phyloP scores from a whole-genome alignment of 2,329 filamentous ascomycete species.

The Orbilia blumenaviensis region DNA sequence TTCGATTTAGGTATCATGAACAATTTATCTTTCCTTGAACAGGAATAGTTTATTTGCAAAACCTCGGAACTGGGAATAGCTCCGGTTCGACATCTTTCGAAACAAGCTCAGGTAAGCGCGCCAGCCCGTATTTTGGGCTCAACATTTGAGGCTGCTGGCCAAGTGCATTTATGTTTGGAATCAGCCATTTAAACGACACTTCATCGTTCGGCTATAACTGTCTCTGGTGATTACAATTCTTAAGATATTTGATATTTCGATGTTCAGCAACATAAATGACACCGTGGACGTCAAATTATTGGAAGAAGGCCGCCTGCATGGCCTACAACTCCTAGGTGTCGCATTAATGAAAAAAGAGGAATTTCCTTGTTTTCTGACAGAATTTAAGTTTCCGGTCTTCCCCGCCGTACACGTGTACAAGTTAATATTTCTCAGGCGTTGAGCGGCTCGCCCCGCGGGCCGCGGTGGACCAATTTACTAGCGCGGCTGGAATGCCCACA shows the following conservation, averaged over 20 bases:
- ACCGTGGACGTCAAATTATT: too few species aligned
- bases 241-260: too few species aligned
- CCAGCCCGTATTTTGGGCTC: not conserved
- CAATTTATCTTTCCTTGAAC: not conserved
- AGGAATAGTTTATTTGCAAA: not conserved
- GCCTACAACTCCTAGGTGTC: not conserved
- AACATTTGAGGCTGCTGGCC: too few species aligned
- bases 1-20: not conserved
- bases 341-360: not conserved
- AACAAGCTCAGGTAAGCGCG: not conserved
- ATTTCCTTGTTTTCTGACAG: not conserved
- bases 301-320: too few species aligned
- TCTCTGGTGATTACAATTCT: too few species aligned
- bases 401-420: slow-evolving; percentile 17
- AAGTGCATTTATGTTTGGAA: too few species aligned
- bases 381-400: not conserved
- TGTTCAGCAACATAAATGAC: too few species aligned
- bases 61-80: slow-evolving; percentile 1
- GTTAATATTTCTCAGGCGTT: not conserved
- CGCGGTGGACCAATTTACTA: not conserved
- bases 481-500: not conserved
- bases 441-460: not conserved
- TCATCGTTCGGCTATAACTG: too few species aligned
- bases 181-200: too few species aligned
- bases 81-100: not conserved